A percentile compares a stretch with the other conserved stretches of the same genome.
These are phyloP conservation scores for Mycena albidolilacea DNA, from an alignment of 768 basidiomycete genomes.

Conservation along the genomic window DNA sequence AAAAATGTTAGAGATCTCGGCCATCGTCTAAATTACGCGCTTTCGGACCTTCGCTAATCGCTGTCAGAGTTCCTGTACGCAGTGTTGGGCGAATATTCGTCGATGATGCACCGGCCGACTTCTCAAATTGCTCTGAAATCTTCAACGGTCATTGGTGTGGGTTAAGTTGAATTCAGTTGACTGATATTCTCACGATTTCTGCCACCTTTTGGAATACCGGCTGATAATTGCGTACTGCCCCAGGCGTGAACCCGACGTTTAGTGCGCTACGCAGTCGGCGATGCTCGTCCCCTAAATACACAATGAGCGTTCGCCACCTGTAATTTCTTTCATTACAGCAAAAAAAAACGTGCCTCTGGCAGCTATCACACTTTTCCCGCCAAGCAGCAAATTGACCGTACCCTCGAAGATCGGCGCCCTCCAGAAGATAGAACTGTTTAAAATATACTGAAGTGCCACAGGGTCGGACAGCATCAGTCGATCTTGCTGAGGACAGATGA, in stretches of 20 bases:
- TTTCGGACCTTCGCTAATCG: constrained; percentile 8
- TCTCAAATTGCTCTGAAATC: background rate
- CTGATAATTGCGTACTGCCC: background rate
- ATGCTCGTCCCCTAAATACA: background rate
- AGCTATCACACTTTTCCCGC: background rate
- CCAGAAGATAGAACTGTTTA: background rate
- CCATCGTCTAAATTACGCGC: background rate
- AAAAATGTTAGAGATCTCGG: background rate
- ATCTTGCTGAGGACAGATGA: constrained; percentile 3
- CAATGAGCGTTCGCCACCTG: background rate
- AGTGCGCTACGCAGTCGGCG: background rate
- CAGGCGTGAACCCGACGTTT: constrained; percentile 13
- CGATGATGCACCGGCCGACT: background rate
- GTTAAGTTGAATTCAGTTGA: background rate
- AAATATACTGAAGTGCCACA: background rate
- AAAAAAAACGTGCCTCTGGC: background rate
- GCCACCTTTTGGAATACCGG: background rate
- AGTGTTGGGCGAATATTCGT: constrained; percentile 5
- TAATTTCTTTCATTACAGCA: too few relatives aligned
- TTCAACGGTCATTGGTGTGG: too few relatives aligned
- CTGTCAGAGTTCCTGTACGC: background rate
- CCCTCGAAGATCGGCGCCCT: background rate
- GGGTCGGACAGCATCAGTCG: background rate
- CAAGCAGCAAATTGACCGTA: background rate
- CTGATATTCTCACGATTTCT: background rate